Evolutionary conservation across 345 rosid genomes (phyloP).

Genomic region (Nasturtium officinale): DNA sequence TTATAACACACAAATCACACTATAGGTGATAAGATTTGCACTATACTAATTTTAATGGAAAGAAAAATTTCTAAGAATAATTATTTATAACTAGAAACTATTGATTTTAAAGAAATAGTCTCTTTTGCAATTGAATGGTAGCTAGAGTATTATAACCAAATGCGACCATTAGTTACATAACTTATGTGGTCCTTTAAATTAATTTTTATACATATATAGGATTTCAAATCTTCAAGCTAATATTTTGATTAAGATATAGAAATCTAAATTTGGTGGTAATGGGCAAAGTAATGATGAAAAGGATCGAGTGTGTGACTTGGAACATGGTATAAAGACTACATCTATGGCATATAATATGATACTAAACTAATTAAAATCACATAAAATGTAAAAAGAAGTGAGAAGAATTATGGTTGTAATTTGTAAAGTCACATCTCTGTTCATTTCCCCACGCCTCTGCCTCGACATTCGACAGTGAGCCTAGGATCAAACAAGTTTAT

Average conservation of each 20-base stretch:
- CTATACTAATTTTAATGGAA: constrained; percentile 4
- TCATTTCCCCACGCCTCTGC: constrained; percentile 50
- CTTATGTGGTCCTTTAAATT: neutral
- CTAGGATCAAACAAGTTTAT: constrained; percentile 33
- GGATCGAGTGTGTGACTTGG: constrained; percentile 38
- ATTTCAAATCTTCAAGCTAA: neutral
- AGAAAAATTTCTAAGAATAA: neutral
- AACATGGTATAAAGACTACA: constrained; percentile 38
- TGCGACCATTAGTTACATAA: neutral
- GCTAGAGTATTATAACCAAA: neutral
- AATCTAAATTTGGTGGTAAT: constrained; percentile 16
- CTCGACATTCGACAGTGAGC: constrained; percentile 27
- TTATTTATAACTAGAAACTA: constrained; percentile 19
- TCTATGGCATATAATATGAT: constrained; percentile 27
- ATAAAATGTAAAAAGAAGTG: constrained; percentile 30
- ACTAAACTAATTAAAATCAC: constrained; percentile 12
- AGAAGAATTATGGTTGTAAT: constrained; percentile 44
- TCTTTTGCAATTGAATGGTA: neutral
- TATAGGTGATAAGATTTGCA: constrained; percentile 30
- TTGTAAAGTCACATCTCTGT: constrained; percentile 42
- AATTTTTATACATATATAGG: neutral
- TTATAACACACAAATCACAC: constrained; percentile 20
- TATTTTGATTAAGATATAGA: neutral
- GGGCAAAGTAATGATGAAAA: constrained; percentile 35
- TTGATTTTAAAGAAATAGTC: neutral